These are phyloP conservation scores for Debaryomyces singareniensis DNA, from an alignment of 1,139 yeast species.

Conservation along the genomic window DNA sequence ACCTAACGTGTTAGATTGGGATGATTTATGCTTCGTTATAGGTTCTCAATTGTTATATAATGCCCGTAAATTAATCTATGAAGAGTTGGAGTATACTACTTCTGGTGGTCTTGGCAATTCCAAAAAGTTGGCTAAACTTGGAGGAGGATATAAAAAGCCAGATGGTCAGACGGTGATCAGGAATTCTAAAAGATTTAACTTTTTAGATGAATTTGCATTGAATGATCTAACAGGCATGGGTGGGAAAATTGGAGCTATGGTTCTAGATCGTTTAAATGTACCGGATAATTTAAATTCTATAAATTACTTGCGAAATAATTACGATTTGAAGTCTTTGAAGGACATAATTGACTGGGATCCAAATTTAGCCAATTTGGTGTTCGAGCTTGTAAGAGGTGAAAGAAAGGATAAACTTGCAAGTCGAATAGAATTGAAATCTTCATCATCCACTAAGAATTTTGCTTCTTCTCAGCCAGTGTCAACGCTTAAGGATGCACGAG, in stretches of 20 bases:
- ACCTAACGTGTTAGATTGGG: conserved; percentile 59
- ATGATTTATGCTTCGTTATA: conserved; percentile 62
- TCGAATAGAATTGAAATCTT: conserved; percentile 66
- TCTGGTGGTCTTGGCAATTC: conserved; percentile 83
- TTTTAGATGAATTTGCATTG: conserved; percentile 56
- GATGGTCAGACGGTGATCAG: conserved; percentile 75
- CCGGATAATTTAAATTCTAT: conserved; percentile 38
- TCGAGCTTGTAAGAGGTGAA: conserved; percentile 60
- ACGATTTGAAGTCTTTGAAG: conserved; percentile 26
- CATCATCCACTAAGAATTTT: conserved; percentile 85
- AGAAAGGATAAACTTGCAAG: conserved; percentile 46
- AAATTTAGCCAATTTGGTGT: conserved; percentile 43
- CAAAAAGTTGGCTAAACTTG: conserved; percentile 79
- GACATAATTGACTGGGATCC: conserved; percentile 32
- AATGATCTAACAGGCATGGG: conserved; percentile 87
- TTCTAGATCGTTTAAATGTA: conserved; percentile 38
- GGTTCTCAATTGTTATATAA: conserved; percentile 56
- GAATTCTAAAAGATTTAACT: conserved; percentile 39
- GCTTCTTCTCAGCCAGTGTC: conserved; percentile 45
- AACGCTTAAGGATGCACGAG: conserved; percentile 51
- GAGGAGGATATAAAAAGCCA: conserved; percentile 82
- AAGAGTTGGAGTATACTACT: conserved; percentile 70
- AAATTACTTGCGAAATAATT: conserved; percentile 42
- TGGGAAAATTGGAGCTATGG: conserved; percentile 74
- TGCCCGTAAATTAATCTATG: conserved; percentile 47